Evolutionary conservation across 164 flowering plant genomes (phyloP), one percentile per base, ranked within the genome.

Genomic region (Amborella trichopoda): DNA sequence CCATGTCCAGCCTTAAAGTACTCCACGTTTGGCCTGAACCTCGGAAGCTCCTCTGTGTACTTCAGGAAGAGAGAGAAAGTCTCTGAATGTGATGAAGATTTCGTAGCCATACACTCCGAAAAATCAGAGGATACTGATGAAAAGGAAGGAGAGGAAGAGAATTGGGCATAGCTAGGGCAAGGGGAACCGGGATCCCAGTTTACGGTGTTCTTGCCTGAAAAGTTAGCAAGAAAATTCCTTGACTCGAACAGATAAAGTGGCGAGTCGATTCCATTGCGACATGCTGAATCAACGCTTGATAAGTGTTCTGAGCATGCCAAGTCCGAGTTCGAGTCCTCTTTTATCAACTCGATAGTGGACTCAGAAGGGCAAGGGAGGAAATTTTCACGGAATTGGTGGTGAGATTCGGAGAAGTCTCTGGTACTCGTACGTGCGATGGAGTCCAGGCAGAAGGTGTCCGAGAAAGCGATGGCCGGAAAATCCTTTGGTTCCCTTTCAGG

Each of bases 201-300:
- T 17, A 65, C 5, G 1, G n/a, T 1, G 95, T 73, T 44, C 46
- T 39, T 58, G 83, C 80, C 2, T 91, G 81, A 52, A 80, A 78
- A n/a, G 75, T 71, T 50, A 74, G 70, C 23, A 73, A 78, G 17
- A 94, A 73, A 16, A 71, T 72, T 24, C 44, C 30, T 28, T 12
- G 62, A 75, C n/a, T 18, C 27, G 26, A 32, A 36, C 3, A 69
- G 67, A 52, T 22, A 41, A 17, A 48, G 59, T 20, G 49, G 46
- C 56, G 67, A 62, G 17, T 22, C 6, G 68, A 5, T 23, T 67
- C 83, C 37, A 67, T 64, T 28, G 68, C 70, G 38, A 66, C 42
- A 28, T 71, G 68, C 0, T 80, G 63, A 39, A 63, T 40, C 21
- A 67, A 53, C 27, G 49, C 49, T 24, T 62, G 69, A 60, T n/a